A percentile compares a stretch with the other conserved stretches of the same genome.
Conservation (phyloP, 2,329 filamentous ascomycete genomes). For the Exophiala viscosa region DNA sequence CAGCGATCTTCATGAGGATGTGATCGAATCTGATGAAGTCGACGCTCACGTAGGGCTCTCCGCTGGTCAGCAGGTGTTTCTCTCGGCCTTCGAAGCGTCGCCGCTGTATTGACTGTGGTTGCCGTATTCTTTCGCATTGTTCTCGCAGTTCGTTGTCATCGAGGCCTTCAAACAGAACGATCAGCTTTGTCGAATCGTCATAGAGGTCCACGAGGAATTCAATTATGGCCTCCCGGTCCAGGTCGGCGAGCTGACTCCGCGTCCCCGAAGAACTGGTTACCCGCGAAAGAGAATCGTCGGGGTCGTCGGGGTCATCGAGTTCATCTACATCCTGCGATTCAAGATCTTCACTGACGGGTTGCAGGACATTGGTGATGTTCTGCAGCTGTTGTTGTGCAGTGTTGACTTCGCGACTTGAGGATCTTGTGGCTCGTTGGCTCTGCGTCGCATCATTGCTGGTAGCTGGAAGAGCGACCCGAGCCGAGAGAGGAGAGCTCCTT, state of each 20-base stretch:
- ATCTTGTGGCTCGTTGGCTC: conserved; percentile 7
- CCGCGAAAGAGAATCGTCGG: background rate
- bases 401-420: conserved; percentile 10
- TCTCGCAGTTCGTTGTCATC: background rate
- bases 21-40: conserved; percentile 37
- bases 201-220: conserved; percentile 16
- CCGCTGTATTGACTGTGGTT: conserved; percentile 4
- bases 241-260: conserved; percentile 8
- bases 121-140: background rate
- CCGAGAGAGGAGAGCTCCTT: conserved; percentile 18
- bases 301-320: background rate
- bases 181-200: conserved; percentile 13
- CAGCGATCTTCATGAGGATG: conserved; percentile 33
- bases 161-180: conserved; percentile 11
- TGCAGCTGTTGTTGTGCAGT: conserved; percentile 11
- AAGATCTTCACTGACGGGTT: conserved; percentile 10
- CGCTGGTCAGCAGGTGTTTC: conserved; percentile 29
- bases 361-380: conserved; percentile 5
- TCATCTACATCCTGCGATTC: background rate
- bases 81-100: conserved; percentile 30
- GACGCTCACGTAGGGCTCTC: conserved; percentile 30
- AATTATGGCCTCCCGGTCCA: conserved; percentile 21
- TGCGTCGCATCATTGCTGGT: conserved; percentile 4
- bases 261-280: conserved; percentile 1
- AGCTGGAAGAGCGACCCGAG: background rate